These are phyloP conservation scores for Agastache rugosa DNA, from an alignment of 257 asterid genomes.

Conservation along the genomic window DNA sequence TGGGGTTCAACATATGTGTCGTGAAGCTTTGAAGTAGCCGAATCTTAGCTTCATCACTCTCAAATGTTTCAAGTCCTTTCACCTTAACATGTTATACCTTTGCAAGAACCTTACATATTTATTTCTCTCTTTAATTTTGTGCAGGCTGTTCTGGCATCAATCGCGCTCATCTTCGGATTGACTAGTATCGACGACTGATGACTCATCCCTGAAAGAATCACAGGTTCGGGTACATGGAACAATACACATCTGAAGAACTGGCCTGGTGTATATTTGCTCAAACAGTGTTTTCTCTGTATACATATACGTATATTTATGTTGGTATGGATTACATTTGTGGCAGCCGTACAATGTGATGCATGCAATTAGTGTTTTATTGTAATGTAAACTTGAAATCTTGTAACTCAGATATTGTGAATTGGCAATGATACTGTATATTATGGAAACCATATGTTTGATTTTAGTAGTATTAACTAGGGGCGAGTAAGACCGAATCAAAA, in stretches of 20 bases:
- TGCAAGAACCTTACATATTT: neutral
- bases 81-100: constrained; percentile 12
- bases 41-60: neutral
- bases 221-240: neutral
- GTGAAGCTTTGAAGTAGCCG: neutral
- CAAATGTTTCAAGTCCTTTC: neutral
- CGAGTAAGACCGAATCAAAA: neutral
- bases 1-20: neutral
- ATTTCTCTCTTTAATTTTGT: constrained; percentile 9
- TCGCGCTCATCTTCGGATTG: constrained; percentile 70
- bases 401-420: constrained; percentile 15
- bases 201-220: neutral
- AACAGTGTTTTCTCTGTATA: neutral
- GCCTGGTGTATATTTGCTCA: constrained; percentile 14
- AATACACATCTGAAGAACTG: constrained; percentile 1
- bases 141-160: constrained; percentile 75
- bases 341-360: neutral
- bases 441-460: neutral
- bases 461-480: neutral
- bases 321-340: neutral
- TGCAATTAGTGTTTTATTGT: neutral
- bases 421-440: neutral
- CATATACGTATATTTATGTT: neutral
- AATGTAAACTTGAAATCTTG: neutral
- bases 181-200: constrained; percentile 54